Conservation (phyloP, 345 rosid species). For the Eucalyptus virginea region DNA sequence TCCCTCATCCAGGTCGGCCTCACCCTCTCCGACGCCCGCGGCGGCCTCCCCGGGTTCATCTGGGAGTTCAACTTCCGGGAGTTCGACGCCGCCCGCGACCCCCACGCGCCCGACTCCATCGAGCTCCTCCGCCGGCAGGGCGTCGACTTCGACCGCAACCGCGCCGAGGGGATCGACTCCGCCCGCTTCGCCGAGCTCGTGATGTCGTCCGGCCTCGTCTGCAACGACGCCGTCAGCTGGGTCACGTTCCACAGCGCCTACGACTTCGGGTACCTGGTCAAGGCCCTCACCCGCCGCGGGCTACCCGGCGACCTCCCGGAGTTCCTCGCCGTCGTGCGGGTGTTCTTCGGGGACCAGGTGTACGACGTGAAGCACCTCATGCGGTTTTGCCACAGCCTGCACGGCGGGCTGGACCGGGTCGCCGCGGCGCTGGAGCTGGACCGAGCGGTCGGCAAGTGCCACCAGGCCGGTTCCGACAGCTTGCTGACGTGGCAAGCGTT, state of each 20-base stretch:
- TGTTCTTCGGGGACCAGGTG: conserved; percentile 47
- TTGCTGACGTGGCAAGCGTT: conserved; percentile 84
- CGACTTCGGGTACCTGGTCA: conserved; percentile 84
- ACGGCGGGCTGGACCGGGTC: conserved; percentile 72
- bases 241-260: conserved; percentile 93
- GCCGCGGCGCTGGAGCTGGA: conserved; percentile 40
- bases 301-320: conserved; percentile 38
- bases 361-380: conserved; percentile 82
- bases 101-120: conserved; percentile 76
- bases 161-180: conserved; percentile 44
- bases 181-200: conserved; percentile 57
- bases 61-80: conserved; percentile 89
- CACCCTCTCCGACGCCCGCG: conserved; percentile 44
- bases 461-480: conserved; percentile 91
- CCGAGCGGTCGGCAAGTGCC: conserved; percentile 76
- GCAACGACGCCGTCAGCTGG: conserved; percentile 75
- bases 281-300: conserved; percentile 54
- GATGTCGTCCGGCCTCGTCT: conserved; percentile 81
- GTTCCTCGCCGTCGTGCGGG: conserved; percentile 30
- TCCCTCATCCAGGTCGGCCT: conserved; percentile 81
- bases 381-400: conserved; percentile 46
- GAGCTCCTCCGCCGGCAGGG: conserved; percentile 73
- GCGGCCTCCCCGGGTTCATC: conserved; percentile 52
- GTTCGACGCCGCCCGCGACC: conserved; percentile 51
- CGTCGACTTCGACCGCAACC: conserved; percentile 59